phyloP scores from a whole-genome alignment of 78 protist genomes.

The Planoprotostelium fungivorum region DNA sequence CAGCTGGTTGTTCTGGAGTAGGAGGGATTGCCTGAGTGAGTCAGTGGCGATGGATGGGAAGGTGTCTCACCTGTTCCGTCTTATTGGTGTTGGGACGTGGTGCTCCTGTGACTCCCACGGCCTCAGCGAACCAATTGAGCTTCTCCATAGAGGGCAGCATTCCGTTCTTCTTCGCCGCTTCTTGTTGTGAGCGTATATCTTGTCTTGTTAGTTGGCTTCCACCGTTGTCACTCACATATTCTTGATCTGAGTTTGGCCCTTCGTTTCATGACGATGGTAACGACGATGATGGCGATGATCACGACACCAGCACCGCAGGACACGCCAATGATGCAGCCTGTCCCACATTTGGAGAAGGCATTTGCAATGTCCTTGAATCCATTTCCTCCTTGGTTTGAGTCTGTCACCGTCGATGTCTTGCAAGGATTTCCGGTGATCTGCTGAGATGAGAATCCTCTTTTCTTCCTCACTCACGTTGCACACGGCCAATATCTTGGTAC shows the following conservation, averaged over 20 bases:
- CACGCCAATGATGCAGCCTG: background rate
- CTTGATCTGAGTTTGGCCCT: background rate
- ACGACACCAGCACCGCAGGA: background rate
- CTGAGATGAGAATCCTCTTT: too few relatives aligned
- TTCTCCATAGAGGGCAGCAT: background rate
- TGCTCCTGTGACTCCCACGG: background rate
- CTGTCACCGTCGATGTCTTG: background rate
- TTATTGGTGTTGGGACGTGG: too few relatives aligned
- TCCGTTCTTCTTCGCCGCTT: background rate
- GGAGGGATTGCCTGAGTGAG: too few relatives aligned
- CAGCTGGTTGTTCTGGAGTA: too few relatives aligned
- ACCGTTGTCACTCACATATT: background rate
- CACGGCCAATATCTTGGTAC: background rate
- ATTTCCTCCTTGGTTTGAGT: too few relatives aligned
- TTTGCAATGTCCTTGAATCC: background rate
- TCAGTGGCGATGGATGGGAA: too few relatives aligned
- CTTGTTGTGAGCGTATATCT: background rate
- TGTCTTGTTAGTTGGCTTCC: background rate
- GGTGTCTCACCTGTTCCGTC: too few relatives aligned
- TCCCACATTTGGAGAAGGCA: background rate
- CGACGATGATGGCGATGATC: background rate
- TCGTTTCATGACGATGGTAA: background rate
- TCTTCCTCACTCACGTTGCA: background rate
- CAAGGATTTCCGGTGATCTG: too few relatives aligned
- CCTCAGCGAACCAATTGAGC: background rate